Percentiles rank a stretch among this genome's conserved stretches.
These are phyloP conservation scores for Sindora glabra DNA, from an alignment of 306 rosid species.

Conservation along the genomic window DNA sequence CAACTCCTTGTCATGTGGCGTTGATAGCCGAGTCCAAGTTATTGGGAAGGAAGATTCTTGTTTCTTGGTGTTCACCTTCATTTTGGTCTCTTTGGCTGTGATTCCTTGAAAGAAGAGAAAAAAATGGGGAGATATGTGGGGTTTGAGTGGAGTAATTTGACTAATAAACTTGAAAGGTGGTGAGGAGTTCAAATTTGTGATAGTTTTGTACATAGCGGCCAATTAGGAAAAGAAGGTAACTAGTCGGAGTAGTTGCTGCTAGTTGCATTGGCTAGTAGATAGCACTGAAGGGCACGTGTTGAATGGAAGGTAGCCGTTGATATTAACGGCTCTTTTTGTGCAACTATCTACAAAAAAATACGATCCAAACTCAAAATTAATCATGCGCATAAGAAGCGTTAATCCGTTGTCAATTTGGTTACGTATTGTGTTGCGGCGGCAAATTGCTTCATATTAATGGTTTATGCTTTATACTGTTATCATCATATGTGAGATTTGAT, in stretches of 20 bases:
- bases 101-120: too few relatives aligned
- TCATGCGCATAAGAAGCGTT: too few relatives aligned
- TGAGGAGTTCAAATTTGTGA: background rate
- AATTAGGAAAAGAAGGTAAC: background rate
- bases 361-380: too few relatives aligned
- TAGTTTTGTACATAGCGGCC: background rate
- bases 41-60: background rate
- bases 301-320: slow-evolving; percentile 21
- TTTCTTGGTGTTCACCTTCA: background rate
- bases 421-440: too few relatives aligned
- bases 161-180: background rate
- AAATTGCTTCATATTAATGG: too few relatives aligned
- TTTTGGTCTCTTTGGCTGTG: too few relatives aligned
- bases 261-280: slow-evolving; percentile 18
- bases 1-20: background rate
- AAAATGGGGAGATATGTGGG: background rate
- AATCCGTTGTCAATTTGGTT: too few relatives aligned
- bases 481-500: too few relatives aligned
- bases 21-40: background rate
- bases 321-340: background rate
- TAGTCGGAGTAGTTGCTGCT: background rate
- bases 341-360: too few relatives aligned
- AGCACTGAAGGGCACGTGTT: slow-evolving; percentile 5
- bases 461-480: too few relatives aligned
- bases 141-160: background rate